A percentile compares a stretch with the other conserved stretches of the same genome.
These are phyloP conservation scores for Hysterium pulicare DNA, from an alignment of 2,329 filamentous ascomycete genomes.

Conservation along the genomic window DNA sequence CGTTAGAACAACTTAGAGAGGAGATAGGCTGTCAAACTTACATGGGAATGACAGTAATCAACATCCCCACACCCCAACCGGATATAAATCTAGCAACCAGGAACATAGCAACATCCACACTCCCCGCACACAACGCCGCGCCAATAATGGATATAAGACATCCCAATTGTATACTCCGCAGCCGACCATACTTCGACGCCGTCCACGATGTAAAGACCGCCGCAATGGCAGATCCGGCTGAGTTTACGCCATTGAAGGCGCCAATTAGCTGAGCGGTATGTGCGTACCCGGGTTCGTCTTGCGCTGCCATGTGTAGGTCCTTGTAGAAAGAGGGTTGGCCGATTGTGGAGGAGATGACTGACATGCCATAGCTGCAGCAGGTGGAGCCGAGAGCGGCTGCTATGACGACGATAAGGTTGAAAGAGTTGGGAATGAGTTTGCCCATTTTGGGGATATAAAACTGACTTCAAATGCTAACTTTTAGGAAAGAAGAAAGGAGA, in stretches of 20 bases:
- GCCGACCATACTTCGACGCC: constrained; percentile 38
- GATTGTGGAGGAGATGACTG: constrained; percentile 44
- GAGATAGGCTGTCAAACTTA: no score
- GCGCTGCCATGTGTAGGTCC: constrained; percentile 39
- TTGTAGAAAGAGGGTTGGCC: constrained; percentile 47
- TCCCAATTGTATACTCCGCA: constrained; percentile 37
- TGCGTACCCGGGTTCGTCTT: constrained; percentile 39
- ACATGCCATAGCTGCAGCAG: constrained; percentile 36
- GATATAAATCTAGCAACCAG: constrained; percentile 38
- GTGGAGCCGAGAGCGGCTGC: no score
- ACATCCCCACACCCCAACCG: constrained; percentile 36
- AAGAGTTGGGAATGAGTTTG: no score
- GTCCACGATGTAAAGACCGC: constrained; percentile 38
- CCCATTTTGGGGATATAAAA: no score
- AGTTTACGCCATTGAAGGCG: constrained; percentile 46
- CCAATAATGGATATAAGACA: constrained; percentile 38
- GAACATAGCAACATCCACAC: constrained; percentile 41
- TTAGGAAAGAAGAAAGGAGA: no score
- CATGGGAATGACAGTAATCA: constrained; percentile 32
- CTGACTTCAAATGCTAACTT: no score
- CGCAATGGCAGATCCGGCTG: constrained; percentile 41
- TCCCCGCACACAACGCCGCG: constrained; percentile 38
- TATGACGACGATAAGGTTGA: no score
- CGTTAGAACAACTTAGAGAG: no score
- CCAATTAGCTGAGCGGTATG: constrained; percentile 44